A percentile compares a stretch with the other conserved stretches of the same genome.
phyloP scores from a whole-genome alignment of 2,329 filamentous ascomycete species.

The Pseudocercospora fuligena region DNA sequence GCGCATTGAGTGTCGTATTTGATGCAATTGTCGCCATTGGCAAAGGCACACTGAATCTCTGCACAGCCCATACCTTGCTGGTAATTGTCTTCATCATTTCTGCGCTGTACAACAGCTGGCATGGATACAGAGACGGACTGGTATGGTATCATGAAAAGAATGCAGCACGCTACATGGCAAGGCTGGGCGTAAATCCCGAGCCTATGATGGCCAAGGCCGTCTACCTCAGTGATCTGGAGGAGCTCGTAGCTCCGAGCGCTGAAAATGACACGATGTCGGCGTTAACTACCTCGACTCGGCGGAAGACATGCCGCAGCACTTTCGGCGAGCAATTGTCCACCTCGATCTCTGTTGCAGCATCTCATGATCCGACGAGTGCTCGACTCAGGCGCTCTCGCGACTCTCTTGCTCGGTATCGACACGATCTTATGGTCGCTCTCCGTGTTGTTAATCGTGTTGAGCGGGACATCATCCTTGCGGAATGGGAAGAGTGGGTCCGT shows the following conservation, averaged over 20 bases:
- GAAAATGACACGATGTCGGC: constrained; percentile 26
- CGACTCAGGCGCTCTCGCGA: constrained; percentile 81
- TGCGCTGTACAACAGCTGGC: constrained; percentile 71
- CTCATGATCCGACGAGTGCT: constrained; percentile 17
- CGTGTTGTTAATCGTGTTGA: constrained; percentile 89
- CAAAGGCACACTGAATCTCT: constrained; percentile 35
- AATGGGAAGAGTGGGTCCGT: constrained; percentile 91
- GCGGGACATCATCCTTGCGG: constrained; percentile 79
- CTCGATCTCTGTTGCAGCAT: constrained; percentile 18
- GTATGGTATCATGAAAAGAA: constrained; percentile 86
- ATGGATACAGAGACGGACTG: constrained; percentile 73
- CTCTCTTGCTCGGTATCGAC: constrained; percentile 79
- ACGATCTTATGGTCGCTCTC: constrained; percentile 89
- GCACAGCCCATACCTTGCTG: constrained; percentile 71
- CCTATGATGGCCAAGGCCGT: constrained; percentile 82
- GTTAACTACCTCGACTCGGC: background rate
- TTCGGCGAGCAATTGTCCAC: constrained; percentile 38
- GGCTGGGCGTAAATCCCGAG: constrained; percentile 79
- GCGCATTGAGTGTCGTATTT: constrained; percentile 35
- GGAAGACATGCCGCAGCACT: constrained; percentile 39
- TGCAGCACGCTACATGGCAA: constrained; percentile 78
- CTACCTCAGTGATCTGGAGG: constrained; percentile 79
- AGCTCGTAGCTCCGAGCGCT: constrained; percentile 51
- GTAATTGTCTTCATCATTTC: constrained; percentile 72
- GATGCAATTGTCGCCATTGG: constrained; percentile 51